Conservation (phyloP, 306 rosid species). For the Casuarina cunninghamiana region DNA sequence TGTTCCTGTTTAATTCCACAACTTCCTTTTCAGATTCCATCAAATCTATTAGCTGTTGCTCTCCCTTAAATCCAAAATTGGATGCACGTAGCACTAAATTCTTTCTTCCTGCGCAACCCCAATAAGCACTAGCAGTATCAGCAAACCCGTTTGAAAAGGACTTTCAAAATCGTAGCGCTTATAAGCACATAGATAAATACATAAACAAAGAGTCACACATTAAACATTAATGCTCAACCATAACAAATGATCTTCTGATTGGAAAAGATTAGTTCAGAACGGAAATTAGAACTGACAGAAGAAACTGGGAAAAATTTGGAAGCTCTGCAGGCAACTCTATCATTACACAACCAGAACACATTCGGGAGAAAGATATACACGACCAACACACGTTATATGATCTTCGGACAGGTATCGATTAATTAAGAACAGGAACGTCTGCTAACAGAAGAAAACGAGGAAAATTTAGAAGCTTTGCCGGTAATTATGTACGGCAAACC, state of each 20-base stretch:
- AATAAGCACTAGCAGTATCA: conserved; percentile 23
- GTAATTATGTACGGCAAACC: not conserved
- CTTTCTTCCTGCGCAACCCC: conserved; percentile 43
- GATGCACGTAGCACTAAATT: conserved; percentile 34
- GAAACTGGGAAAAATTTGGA: not conserved
- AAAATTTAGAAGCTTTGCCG: too few relatives aligned
- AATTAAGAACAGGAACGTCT: too few relatives aligned
- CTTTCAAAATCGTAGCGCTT: not conserved
- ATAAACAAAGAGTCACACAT: not conserved
- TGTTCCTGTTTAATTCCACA: conserved; percentile 43
- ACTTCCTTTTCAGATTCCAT: conserved; percentile 61
- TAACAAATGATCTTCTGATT: not conserved
- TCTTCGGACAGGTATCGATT: not conserved
- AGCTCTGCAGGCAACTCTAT: too few relatives aligned
- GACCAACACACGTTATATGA: too few relatives aligned
- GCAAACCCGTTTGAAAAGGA: not conserved
- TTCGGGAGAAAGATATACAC: too few relatives aligned
- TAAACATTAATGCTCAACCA: not conserved
- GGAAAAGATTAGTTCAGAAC: not conserved
- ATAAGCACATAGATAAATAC: not conserved
- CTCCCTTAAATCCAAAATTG: conserved; percentile 38
- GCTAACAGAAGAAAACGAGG: too few relatives aligned
- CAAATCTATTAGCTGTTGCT: conserved; percentile 25
- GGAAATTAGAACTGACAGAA: not conserved
- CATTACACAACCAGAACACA: too few relatives aligned